Base-by-base conservation (phyloP, 257 asterid genomes). In the Craterostigma plantagineum region DNA sequence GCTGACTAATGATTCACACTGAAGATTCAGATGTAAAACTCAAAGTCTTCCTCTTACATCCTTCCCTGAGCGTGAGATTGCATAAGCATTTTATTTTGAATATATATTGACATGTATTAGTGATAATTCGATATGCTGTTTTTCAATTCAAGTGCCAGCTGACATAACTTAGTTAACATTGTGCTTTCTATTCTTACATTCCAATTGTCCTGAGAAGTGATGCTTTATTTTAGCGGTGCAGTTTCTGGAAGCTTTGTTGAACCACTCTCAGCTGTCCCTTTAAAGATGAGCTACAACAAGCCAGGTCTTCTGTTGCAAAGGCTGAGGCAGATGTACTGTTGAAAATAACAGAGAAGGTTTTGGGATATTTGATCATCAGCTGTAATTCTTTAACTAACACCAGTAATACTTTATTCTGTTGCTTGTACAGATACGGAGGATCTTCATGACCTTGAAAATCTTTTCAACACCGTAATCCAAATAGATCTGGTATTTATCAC, bases 271-370 rank as follows among this genome's bases (percentile, higher is more conserved):
- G 95, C 94, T 45, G 92, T 90, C 53, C 79, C 93, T 34, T 50
- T 90, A 40, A 90, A 90, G 93, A 83, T 65, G 91, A 80, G 66
- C 71, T 90, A 72, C 92, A 76, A 60, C 86, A 59, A 63, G 95
- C 98, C 44, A 72, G 73, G 65, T 66, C 66, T 50, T 68, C 93
- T 39, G 95, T 76, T 46, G 67, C 73, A 37, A 83, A 75, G 73
- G 98, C 93, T 10, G 98, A 79, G 73, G 63, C 69, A 39, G 95
- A 74, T 50, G 93, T 90, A 57, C 93, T 79, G 41, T 59, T 79
- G 37, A 79, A 60, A 68, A 83, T 90, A 59, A 64, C 95, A 44
- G 61, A 74, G 57, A 79, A 79, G 94, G 95, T 87, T 54, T 57
- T 57, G 39, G 38, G 44, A 42, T 46, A n/a, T 58, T 63, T 38